Base-by-base conservation (phyloP, 73 alveolate genomes). In the Paramecium biaurelia region DNA sequence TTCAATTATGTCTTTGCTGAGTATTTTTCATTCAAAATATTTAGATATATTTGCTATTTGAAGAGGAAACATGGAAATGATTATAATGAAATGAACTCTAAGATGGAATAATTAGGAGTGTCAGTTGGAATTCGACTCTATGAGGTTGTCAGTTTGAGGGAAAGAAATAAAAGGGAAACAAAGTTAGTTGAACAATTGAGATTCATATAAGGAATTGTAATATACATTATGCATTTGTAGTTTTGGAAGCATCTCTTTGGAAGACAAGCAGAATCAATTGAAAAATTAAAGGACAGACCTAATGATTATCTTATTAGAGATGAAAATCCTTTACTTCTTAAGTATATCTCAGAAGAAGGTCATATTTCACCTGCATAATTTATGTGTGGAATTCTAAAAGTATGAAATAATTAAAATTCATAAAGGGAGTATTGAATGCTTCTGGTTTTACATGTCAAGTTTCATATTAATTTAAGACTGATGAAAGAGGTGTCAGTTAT, bases 221-320 rank as follows among this genome's bases (percentile, higher is more conserved):
- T 12, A 18, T 53, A 18, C n/a, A 15, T 18, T n/a, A 18, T 53
- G 23, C 30, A 70, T 11, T 15, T 4, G n/a, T 23, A 79, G 90
- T 79, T 79, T 42, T 79, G 90, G 90, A 79, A 79, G 23, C 90
- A 79, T 79, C 74, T 79, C 32, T 79, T 79, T 79, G 90, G 90
- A 2, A 79, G 56, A 79, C 28, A 79, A 45, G 90, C 90, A 21
- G 90, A 79, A 15, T 79, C 90, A 1, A 23, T 79, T 18, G 90
- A 79, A 79, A 79, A 34, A 42, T 43, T 79, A 8, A 79, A 79
- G 15, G 90, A 79, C 23, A 79, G 74, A 45, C 70, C 70, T 7
- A 79, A 79, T 47, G 90, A 79, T 41, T 79, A 42, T 79, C 56
- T 79, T 2, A 79, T 79, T 20, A 1, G 90, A 43, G 90, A 79